Base-by-base conservation (phyloP, 108 stramenopile genomes). In the Fragilaria crotonensis region DNA sequence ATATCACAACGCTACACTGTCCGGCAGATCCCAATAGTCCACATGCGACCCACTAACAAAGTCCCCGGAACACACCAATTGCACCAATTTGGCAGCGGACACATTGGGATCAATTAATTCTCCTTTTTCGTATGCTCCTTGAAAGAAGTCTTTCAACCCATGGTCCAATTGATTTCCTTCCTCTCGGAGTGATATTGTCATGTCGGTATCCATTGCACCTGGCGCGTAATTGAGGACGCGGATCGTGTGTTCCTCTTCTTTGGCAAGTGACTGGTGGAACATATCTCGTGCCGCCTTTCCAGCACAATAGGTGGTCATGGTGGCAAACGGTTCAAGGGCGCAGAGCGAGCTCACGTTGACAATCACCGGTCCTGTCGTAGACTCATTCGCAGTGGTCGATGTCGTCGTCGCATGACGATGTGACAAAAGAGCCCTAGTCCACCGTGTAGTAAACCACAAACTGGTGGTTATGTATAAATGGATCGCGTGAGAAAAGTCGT, bases 251-350 rank as follows among this genome's bases (percentile, higher is more conserved):
- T 20, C 22, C 28, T 64, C 41, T 54, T 89, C 89, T 57, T 79
- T 74, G 19, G 86, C 81, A 53, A 91, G 55, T 5, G 72, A 52
- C 4, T 57, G 23, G 54, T 91, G 86, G 54, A 72, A 91, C 70
- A 73, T 76, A 51, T 91, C 86, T 47, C 89, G 60, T 22, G 84
- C 89, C 20, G 82, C 79, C 45, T 91, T 91, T 25, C 78, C 80
- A 25, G 84, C 65, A 31, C 81, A 85, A 66, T 91, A 91, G 1
- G 76, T 59, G 20, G 77, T 75, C 80, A 91, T 75, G 0, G 79
- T 81, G 21, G 71, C 55, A 69, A 91, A 87, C 21, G 85, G 77
- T 25, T 73, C 52, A 27, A 84, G 52, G 22, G 85, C 89, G 49
- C 83, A 85, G 47, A 91, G 59, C 19, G 84, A 85, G 17, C 81